phyloP scores from a whole-genome alignment of 1,284 basidiomycete genomes.

The Microbotryum lychnidis-dioicae region DNA sequence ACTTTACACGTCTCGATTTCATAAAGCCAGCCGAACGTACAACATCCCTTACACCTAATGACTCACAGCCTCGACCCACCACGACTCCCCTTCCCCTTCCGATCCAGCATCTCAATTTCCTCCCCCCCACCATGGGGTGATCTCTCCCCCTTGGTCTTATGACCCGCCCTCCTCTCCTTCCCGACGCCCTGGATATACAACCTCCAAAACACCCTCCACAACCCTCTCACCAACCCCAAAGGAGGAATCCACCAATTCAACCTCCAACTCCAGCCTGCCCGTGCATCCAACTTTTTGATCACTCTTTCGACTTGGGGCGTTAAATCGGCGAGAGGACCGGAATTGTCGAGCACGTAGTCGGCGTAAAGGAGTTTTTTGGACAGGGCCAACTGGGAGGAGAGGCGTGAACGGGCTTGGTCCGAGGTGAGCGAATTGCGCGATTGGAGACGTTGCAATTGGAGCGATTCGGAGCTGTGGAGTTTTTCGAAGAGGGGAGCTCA shows the following conservation, averaged over 20 bases:
- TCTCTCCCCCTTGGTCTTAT: constrained; percentile 19
- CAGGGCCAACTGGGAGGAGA: constrained; percentile 75
- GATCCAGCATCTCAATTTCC: constrained; percentile 25
- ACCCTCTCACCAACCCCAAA: constrained; percentile 47
- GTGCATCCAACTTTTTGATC: constrained; percentile 51
- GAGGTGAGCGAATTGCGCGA: constrained; percentile 45
- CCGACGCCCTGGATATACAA: constrained; percentile 30
- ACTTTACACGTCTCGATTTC: too few species aligned
- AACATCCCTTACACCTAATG: too few species aligned
- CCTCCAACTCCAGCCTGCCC: constrained; percentile 59
- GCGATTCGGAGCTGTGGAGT: constrained; percentile 53
- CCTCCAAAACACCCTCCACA: constrained; percentile 35
- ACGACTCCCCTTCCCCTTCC: not conserved
- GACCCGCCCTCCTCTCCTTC: constrained; percentile 14
- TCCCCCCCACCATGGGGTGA: not conserved
- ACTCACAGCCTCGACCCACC: too few species aligned
- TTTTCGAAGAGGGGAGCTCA: too few species aligned
- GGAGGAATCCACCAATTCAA: constrained; percentile 79
- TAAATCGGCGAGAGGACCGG: constrained; percentile 61
- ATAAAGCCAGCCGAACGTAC: too few species aligned
- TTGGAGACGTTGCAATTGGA: constrained; percentile 66
- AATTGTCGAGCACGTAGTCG: constrained; percentile 83
- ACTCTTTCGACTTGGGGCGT: constrained; percentile 60
- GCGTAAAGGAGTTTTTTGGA: constrained; percentile 71
- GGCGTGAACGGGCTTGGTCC: constrained; percentile 56